Percentiles rank a stretch among this genome's conserved stretches.
Evolutionary conservation across 495 filamentous ascomycete species (phyloP).

Genomic region (Darksidea phi): DNA sequence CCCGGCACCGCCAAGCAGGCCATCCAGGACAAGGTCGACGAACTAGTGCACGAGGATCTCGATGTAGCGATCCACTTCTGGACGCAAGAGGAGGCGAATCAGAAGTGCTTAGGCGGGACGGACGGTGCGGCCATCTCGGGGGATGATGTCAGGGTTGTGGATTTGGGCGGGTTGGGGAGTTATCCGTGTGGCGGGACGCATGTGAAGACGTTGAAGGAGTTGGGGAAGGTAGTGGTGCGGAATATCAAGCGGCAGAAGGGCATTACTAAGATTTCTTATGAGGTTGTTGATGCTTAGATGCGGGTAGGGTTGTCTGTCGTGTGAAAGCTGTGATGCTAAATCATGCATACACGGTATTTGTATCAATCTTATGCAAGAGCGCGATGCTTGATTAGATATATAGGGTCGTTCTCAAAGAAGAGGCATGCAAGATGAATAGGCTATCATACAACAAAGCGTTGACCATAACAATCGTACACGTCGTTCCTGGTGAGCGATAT

Average conservation of each 20-base stretch:
- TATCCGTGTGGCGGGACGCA: constrained; percentile 69
- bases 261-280: constrained; percentile 55
- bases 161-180: constrained; percentile 57
- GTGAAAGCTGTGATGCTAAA: too few relatives aligned
- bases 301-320: too few relatives aligned
- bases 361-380: not conserved
- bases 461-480: too few relatives aligned
- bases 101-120: constrained; percentile 46
- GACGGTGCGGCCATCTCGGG: constrained; percentile 49
- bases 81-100: constrained; percentile 53
- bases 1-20: constrained; percentile 57
- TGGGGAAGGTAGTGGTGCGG: constrained; percentile 57
- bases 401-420: too few relatives aligned
- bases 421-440: too few relatives aligned
- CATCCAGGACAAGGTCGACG: constrained; percentile 56
- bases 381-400: too few relatives aligned
- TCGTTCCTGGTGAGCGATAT: too few relatives aligned
- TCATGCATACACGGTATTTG: too few relatives aligned
- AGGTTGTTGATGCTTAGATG: constrained; percentile 42
- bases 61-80: constrained; percentile 62
- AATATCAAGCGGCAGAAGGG: constrained; percentile 61
- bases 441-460: too few relatives aligned
- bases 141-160: constrained; percentile 53
- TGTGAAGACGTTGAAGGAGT: constrained; percentile 53
- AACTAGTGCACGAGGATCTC: constrained; percentile 51